phyloP scores from a whole-genome alignment of 177 flowering plant genomes.

The Tripterygium wilfordii region DNA sequence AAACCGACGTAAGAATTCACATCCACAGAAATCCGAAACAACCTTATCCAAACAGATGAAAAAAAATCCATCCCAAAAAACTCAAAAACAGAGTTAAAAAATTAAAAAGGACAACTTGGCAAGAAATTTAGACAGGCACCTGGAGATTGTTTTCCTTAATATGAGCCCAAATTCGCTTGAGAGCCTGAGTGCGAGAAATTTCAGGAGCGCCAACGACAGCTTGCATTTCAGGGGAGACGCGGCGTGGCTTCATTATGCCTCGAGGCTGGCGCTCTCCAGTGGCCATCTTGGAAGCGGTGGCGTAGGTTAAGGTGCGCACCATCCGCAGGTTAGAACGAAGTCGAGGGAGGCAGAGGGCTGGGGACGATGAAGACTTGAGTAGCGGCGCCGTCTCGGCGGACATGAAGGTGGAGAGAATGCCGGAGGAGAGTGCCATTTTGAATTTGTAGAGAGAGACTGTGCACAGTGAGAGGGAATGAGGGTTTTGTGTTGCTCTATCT shows the following conservation, averaged over 20 bases:
- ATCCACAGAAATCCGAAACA: too few species aligned
- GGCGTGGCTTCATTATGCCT: constrained; percentile 72
- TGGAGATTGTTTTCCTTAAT: constrained; percentile 79
- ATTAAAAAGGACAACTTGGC: background rate
- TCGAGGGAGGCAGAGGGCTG: constrained; percentile 6
- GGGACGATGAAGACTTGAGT: background rate
- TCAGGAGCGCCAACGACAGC: constrained; percentile 64
- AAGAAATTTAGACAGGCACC: too few species aligned
- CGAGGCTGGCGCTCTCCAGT: constrained; percentile 41
- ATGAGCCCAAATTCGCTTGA: constrained; percentile 84
- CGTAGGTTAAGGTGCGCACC: constrained; percentile 24
- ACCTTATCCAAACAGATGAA: too few species aligned
- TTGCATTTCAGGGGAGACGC: constrained; percentile 67
- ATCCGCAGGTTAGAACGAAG: constrained; percentile 16
- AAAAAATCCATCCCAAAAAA: background rate
- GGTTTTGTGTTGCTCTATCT: constrained; percentile 13
- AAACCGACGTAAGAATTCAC: too few species aligned
- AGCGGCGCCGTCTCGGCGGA: constrained; percentile 14
- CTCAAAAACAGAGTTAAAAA: background rate
- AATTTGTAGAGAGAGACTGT: background rate
- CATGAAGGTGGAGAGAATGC: constrained; percentile 18
- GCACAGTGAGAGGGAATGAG: background rate
- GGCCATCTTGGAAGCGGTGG: constrained; percentile 41
- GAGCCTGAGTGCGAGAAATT: constrained; percentile 76
- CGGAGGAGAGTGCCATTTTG: constrained; percentile 28